Conservation (phyloP, 805 yeast species). For the Saccharomycopsis fibuligera region DNA sequence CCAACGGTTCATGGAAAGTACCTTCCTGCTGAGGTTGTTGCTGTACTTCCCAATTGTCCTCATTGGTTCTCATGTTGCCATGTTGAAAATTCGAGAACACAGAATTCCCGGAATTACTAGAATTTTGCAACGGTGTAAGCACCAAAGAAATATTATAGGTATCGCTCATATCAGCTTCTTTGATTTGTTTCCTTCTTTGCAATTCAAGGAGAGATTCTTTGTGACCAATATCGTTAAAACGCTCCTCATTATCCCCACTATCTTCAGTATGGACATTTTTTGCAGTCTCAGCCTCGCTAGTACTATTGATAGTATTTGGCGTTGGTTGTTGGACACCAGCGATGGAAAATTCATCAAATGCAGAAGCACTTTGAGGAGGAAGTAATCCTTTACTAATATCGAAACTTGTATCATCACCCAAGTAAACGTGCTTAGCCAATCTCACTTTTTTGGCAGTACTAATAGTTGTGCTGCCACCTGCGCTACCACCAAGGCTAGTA, state of each 20-base stretch:
- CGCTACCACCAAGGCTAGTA: neutral
- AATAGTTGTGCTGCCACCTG: neutral
- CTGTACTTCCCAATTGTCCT: too few relatives aligned
- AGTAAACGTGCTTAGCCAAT: conserved; percentile 13
- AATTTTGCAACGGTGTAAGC: neutral
- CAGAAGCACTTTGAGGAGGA: conserved; percentile 18
- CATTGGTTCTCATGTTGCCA: neutral
- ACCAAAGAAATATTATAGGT: neutral
- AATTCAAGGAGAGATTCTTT: neutral
- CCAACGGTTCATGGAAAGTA: too few relatives aligned
- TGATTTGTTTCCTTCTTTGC: neutral
- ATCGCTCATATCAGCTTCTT: neutral
- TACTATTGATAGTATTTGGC: too few relatives aligned
- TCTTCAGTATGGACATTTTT: neutral
- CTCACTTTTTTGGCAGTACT: neutral
- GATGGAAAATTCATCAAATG: neutral
- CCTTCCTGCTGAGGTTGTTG: too few relatives aligned
- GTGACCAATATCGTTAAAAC: neutral
- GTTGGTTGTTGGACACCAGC: neutral
- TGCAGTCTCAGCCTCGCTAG: neutral
- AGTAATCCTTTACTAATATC: conserved; percentile 29
- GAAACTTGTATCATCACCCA: conserved; percentile 36
- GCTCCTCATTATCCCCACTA: neutral
- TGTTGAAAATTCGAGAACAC: neutral
- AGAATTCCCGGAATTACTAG: neutral